Conservation (phyloP, 192 early-diverging fungal species). For the Umbelopsis vinacea region DNA sequence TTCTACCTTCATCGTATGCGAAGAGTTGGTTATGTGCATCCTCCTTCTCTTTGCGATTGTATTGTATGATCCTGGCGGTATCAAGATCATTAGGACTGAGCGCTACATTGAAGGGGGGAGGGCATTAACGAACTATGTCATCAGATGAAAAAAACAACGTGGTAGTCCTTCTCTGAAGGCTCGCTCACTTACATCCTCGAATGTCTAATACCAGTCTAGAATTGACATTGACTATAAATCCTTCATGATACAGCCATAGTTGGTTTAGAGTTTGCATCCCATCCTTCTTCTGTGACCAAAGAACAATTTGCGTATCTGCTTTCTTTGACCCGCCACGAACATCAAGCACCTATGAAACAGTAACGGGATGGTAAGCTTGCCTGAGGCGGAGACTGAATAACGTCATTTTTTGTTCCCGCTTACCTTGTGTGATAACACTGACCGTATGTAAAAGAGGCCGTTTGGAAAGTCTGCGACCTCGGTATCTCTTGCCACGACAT, state of each 20-base stretch:
- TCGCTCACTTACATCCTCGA: constrained; percentile 20
- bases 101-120: background rate
- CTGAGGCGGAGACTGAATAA: constrained; percentile 1
- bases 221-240: constrained; percentile 9
- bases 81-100: constrained; percentile 1
- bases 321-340: constrained; percentile 5
- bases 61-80: constrained; percentile 4
- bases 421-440: constrained; percentile 17
- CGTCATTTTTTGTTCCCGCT: background rate
- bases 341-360: background rate
- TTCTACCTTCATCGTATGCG: constrained; percentile 3
- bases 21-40: constrained; percentile 13
- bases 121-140: too few species aligned
- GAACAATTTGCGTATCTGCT: constrained; percentile 6
- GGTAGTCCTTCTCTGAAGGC: background rate
- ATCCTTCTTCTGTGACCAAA: constrained; percentile 8
- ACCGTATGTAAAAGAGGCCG: constrained; percentile 19
- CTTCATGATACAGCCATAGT: constrained; percentile 14
- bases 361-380: background rate
- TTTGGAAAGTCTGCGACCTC: background rate
- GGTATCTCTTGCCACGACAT: background rate
- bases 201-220: constrained; percentile 14
- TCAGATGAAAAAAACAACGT: too few species aligned
- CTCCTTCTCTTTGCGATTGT: constrained; percentile 2
- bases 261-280: background rate